Conservation (phyloP, 2,329 filamentous ascomycete species). For the Thelonectria blattea region DNA sequence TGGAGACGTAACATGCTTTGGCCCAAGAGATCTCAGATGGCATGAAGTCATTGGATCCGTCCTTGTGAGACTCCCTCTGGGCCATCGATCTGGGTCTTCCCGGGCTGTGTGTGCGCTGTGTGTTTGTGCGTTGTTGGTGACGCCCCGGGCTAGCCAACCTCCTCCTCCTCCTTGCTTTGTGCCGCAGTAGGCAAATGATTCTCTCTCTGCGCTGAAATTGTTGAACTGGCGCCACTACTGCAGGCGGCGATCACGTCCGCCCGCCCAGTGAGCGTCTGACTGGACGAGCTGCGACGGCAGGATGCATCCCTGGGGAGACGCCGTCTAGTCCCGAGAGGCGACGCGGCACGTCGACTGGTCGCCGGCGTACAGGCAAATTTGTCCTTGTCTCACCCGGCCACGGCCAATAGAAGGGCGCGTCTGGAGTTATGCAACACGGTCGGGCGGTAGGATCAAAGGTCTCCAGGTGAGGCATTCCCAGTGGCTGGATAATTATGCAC, state of each 20-base stretch:
- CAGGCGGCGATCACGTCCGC: slow-evolving; percentile 28
- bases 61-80: slow-evolving; percentile 13
- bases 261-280: slow-evolving; percentile 24
- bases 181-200: slow-evolving; percentile 32
- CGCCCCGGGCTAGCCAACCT: slow-evolving; percentile 7
- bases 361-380: slow-evolving; percentile 28
- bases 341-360: slow-evolving; percentile 27
- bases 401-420: slow-evolving; percentile 28
- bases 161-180: slow-evolving; percentile 21
- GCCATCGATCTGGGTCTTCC: slow-evolving; percentile 2
- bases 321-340: slow-evolving; percentile 16
- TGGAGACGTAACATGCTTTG: slow-evolving; percentile 21
- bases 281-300: slow-evolving; percentile 26
- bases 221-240: slow-evolving; percentile 41
- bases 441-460: slow-evolving; percentile 36
- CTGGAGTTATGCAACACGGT: slow-evolving; percentile 30
- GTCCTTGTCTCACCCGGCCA: slow-evolving; percentile 27
- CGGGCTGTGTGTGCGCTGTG: background rate
- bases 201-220: slow-evolving; percentile 23
- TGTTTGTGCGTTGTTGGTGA: slow-evolving; percentile 3
- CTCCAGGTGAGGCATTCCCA: slow-evolving; percentile 24
- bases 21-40: slow-evolving; percentile 27
- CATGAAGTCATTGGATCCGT: slow-evolving; percentile 44
- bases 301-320: slow-evolving; percentile 32
- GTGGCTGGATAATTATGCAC: slow-evolving; percentile 27